Evolutionary conservation across 83 land plant species (phyloP).

Genomic region (Diphasiastrum complanatum): DNA sequence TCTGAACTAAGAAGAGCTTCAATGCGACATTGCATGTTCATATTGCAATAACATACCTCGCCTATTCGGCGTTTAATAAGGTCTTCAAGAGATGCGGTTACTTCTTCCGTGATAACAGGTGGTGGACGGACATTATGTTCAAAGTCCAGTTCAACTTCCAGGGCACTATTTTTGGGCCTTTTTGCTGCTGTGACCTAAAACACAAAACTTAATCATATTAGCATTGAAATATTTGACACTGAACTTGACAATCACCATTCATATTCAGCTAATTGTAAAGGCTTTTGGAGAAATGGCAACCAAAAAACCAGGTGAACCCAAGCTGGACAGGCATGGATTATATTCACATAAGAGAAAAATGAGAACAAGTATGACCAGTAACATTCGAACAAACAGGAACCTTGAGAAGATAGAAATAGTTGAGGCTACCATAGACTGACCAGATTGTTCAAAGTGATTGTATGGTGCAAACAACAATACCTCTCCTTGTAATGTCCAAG

Average conservation of each 20-base stretch:
- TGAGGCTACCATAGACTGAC: not conserved
- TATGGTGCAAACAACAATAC: slow-evolving; percentile 23
- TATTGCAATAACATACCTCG: slow-evolving; percentile 65
- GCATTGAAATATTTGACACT: no score
- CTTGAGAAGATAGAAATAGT: not conserved
- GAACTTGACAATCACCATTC: not conserved
- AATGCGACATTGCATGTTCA: no score
- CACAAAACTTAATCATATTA: not conserved
- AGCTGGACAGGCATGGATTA: no score
- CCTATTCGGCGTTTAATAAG: slow-evolving; percentile 60
- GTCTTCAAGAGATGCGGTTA: slow-evolving; percentile 83
- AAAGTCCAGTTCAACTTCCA: slow-evolving; percentile 92
- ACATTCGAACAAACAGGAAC: no score
- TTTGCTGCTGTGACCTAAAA: slow-evolving; percentile 73
- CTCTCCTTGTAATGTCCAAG: slow-evolving; percentile 95
- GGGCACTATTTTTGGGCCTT: slow-evolving; percentile 90
- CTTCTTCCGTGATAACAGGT: slow-evolving; percentile 94
- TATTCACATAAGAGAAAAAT: no score
- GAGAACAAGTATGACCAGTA: no score
- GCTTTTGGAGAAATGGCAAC: no score
- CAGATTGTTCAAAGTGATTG: not conserved
- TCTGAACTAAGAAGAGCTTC: no score
- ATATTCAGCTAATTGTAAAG: not conserved
- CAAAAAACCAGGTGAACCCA: no score
- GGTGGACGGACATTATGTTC: slow-evolving; percentile 87